Percentiles rank a stretch among this genome's conserved stretches.
Conservation (phyloP, 345 rosid species). For the Eucalyptus sp. region DNA sequence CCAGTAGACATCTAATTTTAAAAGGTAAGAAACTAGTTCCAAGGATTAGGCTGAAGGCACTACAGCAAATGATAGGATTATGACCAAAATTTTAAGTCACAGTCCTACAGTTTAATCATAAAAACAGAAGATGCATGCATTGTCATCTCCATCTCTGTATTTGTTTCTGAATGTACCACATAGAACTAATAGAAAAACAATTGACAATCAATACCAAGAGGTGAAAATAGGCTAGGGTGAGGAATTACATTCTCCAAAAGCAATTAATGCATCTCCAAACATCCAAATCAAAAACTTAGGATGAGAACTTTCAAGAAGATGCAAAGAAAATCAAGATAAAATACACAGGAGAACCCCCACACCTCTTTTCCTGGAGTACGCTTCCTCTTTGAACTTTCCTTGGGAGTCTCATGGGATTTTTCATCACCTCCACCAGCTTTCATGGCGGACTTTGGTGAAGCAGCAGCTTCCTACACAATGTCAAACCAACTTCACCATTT, state of each 20-base stretch:
- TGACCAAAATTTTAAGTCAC: background rate
- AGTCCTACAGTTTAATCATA: background rate
- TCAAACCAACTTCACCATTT: background rate
- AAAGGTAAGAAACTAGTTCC: background rate
- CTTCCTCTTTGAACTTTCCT: conserved; percentile 49
- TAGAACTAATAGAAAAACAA: background rate
- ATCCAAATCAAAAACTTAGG: background rate
- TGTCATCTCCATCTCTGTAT: background rate
- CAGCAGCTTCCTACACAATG: conserved; percentile 28
- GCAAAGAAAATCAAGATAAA: background rate
- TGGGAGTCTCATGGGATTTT: conserved; percentile 42
- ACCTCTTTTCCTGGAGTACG: conserved; percentile 45
- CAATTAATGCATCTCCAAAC: background rate
- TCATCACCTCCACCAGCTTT: conserved; percentile 36
- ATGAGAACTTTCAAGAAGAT: background rate
- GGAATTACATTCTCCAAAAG: background rate
- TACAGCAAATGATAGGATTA: background rate
- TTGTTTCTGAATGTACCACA: background rate
- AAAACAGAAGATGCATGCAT: background rate
- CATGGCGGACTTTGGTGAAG: conserved; percentile 41
- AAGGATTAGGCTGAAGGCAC: background rate
- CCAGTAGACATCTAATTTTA: background rate
- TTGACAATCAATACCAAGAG: background rate
- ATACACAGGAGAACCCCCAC: background rate
- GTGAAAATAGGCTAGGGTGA: background rate